Conservation (phyloP, 78 protist genomes). For the Dictyostelium purpureum region DNA sequence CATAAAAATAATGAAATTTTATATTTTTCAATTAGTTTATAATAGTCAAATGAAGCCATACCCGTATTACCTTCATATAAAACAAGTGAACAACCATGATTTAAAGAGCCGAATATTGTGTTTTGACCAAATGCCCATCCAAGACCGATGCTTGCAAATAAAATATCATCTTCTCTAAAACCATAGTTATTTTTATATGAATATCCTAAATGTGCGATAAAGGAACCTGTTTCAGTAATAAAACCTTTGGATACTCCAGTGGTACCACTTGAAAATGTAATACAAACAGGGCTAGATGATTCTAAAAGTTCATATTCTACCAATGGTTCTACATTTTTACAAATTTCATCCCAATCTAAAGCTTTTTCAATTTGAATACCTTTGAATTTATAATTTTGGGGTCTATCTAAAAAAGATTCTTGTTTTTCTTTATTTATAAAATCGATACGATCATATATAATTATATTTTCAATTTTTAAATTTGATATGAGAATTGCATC, state of each 20-base stretch:
- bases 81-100: too few species aligned
- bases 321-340: not conserved
- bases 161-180: not conserved
- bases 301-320: slow-evolving; percentile 36
- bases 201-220: slow-evolving; percentile 32
- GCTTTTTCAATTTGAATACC: not conserved
- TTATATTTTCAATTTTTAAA: not conserved
- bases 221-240: slow-evolving; percentile 29
- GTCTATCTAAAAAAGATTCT: too few species aligned
- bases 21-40: slow-evolving; percentile 47
- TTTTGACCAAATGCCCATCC: slow-evolving; percentile 48
- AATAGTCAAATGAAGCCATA: too few species aligned
- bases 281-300: slow-evolving; percentile 86
- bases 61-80: too few species aligned
- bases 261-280: slow-evolving; percentile 93
- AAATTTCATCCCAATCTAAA: slow-evolving; percentile 17
- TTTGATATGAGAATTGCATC: slow-evolving; percentile 1
- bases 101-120: too few species aligned
- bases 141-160: not conserved
- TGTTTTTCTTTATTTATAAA: not conserved
- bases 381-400: not conserved
- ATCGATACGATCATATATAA: not conserved
- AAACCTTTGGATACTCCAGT: slow-evolving; percentile 78
- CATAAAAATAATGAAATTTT: slow-evolving; percentile 22
- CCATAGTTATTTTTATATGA: not conserved